Evolutionary conservation across 768 basidiomycete genomes (phyloP), one percentile per base, ranked within the genome.

Genomic region (Melanogaster broomeanus): DNA sequence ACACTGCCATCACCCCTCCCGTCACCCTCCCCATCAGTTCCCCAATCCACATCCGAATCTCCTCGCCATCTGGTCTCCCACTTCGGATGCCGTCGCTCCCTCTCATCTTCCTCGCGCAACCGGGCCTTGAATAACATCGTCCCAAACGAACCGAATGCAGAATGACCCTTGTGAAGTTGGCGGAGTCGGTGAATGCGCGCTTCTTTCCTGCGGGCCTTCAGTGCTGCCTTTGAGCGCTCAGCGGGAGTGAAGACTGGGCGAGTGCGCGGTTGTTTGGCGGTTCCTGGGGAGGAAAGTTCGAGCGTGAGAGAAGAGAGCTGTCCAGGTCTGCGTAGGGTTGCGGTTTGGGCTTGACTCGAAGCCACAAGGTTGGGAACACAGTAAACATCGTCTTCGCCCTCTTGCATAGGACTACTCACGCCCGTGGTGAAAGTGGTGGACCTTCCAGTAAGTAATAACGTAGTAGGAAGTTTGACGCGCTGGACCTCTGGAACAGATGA

Each of bases 41-140:
- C 85, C 83, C 83, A 87, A 38, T 87, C 82, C 12, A 89, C 52
- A 61, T 90, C 89, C 25, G 84, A 85, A 61, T 87, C 87, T 0
- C 76, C 85, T 39, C 73, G 68, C 45, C 86, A 75, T 64, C 81
- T 70, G 56, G 83, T 76, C n/a, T 73, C 70, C 66, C 73, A 69
- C 48, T 72, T 71, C 3, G 74, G 68, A 59, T 78, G 72, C 21
- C 42, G 61, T 21, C 44, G 56, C 25, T 76, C 74, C 15, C 46
- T 55, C 4, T 49, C 57, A 33, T 66, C 61, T 11, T 61, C 68
- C 16, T 64, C 72, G 16, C 65, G 77, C 57, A 85, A 59, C 56
- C 70, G 68, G 12, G 73, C 78, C 62, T 88, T 86, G 11, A 78
- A 76, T 53, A 78, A 61, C 57, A 79, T 77, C 15, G 81, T 83